Evolutionary conservation across 179 eudicot species (phyloP).

Genomic region (Pouteria campechiana): DNA sequence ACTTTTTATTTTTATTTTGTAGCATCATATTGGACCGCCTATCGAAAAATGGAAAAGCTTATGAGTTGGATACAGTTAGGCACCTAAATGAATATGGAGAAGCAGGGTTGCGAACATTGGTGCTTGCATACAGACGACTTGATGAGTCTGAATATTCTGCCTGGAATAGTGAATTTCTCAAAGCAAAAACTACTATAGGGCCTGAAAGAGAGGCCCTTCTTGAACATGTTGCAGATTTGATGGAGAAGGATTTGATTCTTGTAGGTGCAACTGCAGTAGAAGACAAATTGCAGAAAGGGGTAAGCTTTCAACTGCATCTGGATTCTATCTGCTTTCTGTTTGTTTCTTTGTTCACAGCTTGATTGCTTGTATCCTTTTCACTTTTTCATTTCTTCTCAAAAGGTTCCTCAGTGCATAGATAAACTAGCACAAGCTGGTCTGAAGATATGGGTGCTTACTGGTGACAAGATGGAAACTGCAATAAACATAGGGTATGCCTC

Average conservation of each 20-base stretch:
- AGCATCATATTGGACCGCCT: slow-evolving; percentile 21
- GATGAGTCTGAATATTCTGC: slow-evolving; percentile 15
- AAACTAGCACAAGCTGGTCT: slow-evolving; percentile 22
- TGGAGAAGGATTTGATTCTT: slow-evolving; percentile 22
- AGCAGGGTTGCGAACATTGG: slow-evolving; percentile 27
- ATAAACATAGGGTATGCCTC: slow-evolving; percentile 23
- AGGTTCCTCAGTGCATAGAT: slow-evolving; percentile 27
- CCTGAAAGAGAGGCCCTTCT: slow-evolving; percentile 22
- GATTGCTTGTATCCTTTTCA: too few species aligned
- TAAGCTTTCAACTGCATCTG: too few species aligned
- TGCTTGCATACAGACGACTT: slow-evolving; percentile 19
- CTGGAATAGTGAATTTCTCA: slow-evolving; percentile 21
- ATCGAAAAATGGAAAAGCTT: slow-evolving; percentile 18
- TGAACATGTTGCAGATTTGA: slow-evolving; percentile 17
- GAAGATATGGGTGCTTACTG: slow-evolving; percentile 26
- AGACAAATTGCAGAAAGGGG: slow-evolving; percentile 31
- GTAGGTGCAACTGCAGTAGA: slow-evolving; percentile 33
- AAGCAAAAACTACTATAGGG: slow-evolving; percentile 18
- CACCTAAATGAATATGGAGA: slow-evolving; percentile 26
- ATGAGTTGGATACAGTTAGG: slow-evolving; percentile 11
- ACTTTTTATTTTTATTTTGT: slow-evolving; percentile 1
- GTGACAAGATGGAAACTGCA: slow-evolving; percentile 30
- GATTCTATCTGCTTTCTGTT: too few species aligned
- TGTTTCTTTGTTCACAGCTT: too few species aligned
- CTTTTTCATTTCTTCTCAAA: too few species aligned